phyloP scores from a whole-genome alignment of 306 rosid species.

The Pyrus betulifolia region DNA sequence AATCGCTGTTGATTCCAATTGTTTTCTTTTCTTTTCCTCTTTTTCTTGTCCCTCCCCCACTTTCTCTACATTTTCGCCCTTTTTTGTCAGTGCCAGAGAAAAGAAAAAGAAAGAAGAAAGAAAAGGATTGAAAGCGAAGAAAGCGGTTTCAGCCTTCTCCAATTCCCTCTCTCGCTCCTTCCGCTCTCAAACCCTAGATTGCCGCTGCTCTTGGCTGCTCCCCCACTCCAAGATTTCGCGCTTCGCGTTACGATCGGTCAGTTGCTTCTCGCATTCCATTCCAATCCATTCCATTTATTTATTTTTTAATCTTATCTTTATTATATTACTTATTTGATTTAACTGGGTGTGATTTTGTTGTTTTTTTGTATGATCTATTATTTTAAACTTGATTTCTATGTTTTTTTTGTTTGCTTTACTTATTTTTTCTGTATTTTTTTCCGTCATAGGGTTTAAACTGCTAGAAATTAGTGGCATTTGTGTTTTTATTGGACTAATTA shows the following conservation, averaged over 20 bases:
- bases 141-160: slow-evolving; percentile 8
- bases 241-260: slow-evolving; percentile 35
- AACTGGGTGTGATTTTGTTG: background rate
- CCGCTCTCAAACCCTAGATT: background rate
- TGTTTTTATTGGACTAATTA: background rate
- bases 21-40: background rate
- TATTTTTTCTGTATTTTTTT: background rate
- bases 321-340: background rate
- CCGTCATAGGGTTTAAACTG: background rate
- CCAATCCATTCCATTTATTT: slow-evolving; percentile 2
- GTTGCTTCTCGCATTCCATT: slow-evolving; percentile 12
- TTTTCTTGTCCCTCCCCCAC: background rate
- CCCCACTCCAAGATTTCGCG: slow-evolving; percentile 16
- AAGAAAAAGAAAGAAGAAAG: background rate
- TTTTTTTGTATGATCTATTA: background rate
- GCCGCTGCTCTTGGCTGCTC: background rate
- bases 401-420: background rate
- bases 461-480: background rate
- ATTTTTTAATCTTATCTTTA: background rate
- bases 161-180: background rate
- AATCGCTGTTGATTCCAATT: background rate
- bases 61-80: too few relatives aligned
- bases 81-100: background rate
- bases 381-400: background rate
- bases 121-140: slow-evolving; percentile 1